Percentiles rank a stretch among this genome's conserved stretches.
These are phyloP conservation scores for Russula dissimulans DNA, from an alignment of 768 basidiomycete genomes.

Conservation along the genomic window DNA sequence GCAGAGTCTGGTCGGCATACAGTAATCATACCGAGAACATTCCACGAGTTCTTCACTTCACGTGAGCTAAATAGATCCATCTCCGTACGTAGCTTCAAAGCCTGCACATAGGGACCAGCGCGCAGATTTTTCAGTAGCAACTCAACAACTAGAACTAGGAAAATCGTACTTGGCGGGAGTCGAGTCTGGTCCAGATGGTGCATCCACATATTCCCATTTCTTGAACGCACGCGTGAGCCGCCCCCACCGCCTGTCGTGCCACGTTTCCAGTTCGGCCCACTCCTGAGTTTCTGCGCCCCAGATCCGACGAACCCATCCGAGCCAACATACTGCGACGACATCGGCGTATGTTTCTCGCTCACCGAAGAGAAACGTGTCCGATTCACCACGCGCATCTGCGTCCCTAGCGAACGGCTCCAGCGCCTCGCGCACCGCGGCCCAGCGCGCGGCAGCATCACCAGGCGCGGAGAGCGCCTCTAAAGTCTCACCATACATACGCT, in stretches of 20 bases:
- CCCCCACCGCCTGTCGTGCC: conserved; percentile 31
- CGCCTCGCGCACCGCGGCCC: conserved; percentile 30
- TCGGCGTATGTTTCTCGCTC: conserved; percentile 33
- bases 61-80: not conserved
- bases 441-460: conserved; percentile 26
- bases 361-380: conserved; percentile 27
- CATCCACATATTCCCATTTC: conserved; percentile 11
- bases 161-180: not conserved
- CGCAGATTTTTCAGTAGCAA: not conserved
- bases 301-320: conserved; percentile 27
- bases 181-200: not conserved
- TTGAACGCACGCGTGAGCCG: conserved; percentile 9
- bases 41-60: not conserved
- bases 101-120: not conserved
- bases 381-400: conserved; percentile 11
- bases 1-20: too few species aligned
- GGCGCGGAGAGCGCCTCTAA: conserved; percentile 31
- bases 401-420: conserved; percentile 23
- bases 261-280: conserved; percentile 34
- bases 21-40: too few species aligned
- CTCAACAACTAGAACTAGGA: not conserved
- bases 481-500: conserved; percentile 26
- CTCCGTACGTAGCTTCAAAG: not conserved
- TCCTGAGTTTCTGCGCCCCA: conserved; percentile 27
- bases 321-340: conserved; percentile 28